Evolutionary conservation across 805 yeast genomes (phyloP), one percentile per base, ranked within the genome.

Genomic region (Maudiozyma turicensis): DNA sequence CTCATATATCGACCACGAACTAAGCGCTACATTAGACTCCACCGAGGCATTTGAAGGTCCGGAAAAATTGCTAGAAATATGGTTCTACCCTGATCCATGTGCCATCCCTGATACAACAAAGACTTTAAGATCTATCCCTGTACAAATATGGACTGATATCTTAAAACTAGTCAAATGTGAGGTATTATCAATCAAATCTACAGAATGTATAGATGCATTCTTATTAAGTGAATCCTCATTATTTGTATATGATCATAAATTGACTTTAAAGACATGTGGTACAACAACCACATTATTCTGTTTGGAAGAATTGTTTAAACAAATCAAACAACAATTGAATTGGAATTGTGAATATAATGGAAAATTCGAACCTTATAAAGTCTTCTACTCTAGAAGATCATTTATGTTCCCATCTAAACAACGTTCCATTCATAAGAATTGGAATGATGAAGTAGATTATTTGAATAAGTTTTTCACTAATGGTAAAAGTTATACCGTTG

Each of bases 1-100:
- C 58, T 63, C 75, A 20, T 81, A 74, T 61, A 80, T 88, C 58
- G 90, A 90, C 67, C 91, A 84, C 65, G 86, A 83, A 52, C 72
- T 86, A 45, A 83, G 95, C 8, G 82, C 81, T 43, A 76, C 78
- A 52, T 72, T 90, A 54, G 97, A 90, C 69, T 89, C 96, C 15
- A 75, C 95, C 11, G 84, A 81, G 61, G 96, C 97, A 2, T 91
- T 91, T 64, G 98, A 91, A 72, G 98, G 99, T 6, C 98, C 99
- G 33, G 98, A 91, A 67, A 93, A 91, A 67, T 73, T 91, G 50
- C 72, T 93, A 40, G 96, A 91, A 65, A 73, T 91, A 50, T 90
- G 96, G 96, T 82, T 89, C 63, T 81, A 82, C 57, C 76, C 82
- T 10, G 66, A 72, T 38, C 32, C 40, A 5, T 33, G 44, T 71